Percentiles rank a stretch among this genome's conserved stretches.
phyloP scores from a whole-genome alignment of 2,329 filamentous ascomycete genomes.

The Aspergillus sp. region DNA sequence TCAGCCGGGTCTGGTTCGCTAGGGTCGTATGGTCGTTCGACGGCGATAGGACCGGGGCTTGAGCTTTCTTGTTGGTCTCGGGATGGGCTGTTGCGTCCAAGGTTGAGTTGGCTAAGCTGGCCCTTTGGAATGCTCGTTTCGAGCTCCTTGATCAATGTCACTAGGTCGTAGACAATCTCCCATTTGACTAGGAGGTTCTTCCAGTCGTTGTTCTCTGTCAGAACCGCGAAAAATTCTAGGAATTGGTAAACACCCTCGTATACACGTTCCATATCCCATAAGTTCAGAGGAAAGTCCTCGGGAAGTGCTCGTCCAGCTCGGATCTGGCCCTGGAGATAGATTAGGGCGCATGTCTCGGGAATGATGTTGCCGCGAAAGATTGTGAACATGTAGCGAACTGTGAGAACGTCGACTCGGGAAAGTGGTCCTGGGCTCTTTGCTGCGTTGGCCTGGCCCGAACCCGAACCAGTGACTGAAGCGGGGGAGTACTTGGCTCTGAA shows the following conservation, averaged over 20 bases:
- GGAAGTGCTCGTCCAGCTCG: slow-evolving; percentile 74
- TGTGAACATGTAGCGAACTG: slow-evolving; percentile 87
- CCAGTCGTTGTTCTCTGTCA: slow-evolving; percentile 83
- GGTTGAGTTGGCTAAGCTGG: slow-evolving; percentile 57
- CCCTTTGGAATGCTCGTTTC: slow-evolving; percentile 88
- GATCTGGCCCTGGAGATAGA: slow-evolving; percentile 91
- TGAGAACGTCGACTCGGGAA: slow-evolving; percentile 63
- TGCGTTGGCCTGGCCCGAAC: slow-evolving; percentile 58
- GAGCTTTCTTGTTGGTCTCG: slow-evolving; percentile 37
- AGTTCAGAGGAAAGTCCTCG: slow-evolving; percentile 88
- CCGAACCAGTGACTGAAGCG: slow-evolving; percentile 49
- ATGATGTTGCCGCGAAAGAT: slow-evolving; percentile 92
- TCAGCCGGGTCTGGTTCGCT: slow-evolving; percentile 47
- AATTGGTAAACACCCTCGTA: slow-evolving; percentile 95
- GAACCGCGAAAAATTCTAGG: slow-evolving; percentile 87
- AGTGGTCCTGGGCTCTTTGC: slow-evolving; percentile 61
- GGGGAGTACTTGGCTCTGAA: slow-evolving; percentile 69
- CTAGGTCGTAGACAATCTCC: slow-evolving; percentile 87
- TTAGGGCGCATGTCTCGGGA: slow-evolving; percentile 90
- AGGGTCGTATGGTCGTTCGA: slow-evolving; percentile 70
- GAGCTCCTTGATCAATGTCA: slow-evolving; percentile 83
- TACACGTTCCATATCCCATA: slow-evolving; percentile 97
- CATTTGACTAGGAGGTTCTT: slow-evolving; percentile 86
- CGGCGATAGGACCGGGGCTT: slow-evolving; percentile 49
- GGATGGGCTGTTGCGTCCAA: slow-evolving; percentile 37